A percentile compares a stretch with the other conserved stretches of the same genome.
Conservation (phyloP, 352 stramenopile species). For the Phytopythium aichiense region DNA sequence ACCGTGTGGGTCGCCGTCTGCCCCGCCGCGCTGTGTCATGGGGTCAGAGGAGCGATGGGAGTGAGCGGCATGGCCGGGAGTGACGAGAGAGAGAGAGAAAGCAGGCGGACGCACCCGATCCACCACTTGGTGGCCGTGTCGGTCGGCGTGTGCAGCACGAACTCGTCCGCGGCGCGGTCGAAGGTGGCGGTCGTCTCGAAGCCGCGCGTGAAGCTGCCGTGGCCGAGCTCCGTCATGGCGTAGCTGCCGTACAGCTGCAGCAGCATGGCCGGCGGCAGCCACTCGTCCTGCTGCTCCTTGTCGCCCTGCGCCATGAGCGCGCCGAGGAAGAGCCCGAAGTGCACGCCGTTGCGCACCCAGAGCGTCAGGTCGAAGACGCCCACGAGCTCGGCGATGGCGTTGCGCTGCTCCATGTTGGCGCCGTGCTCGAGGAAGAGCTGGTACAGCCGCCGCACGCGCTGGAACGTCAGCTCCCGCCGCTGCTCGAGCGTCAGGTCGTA, state of each 20-base stretch:
- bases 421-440: constrained; percentile 60
- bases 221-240: constrained; percentile 91
- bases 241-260: constrained; percentile 85
- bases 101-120: constrained; percentile 54
- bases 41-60: background rate
- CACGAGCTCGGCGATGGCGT: constrained; percentile 57
- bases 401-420: constrained; percentile 44
- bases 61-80: background rate
- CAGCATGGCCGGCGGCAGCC: constrained; percentile 67
- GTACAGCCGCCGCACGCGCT: constrained; percentile 52
- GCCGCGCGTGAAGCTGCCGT: constrained; percentile 80
- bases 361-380: constrained; percentile 61
- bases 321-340: constrained; percentile 81
- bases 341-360: constrained; percentile 75
- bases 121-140: constrained; percentile 96
- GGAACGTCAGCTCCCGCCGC: constrained; percentile 45
- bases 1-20: constrained; percentile 94
- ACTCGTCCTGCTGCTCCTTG: constrained; percentile 80
- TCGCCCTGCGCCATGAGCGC: constrained; percentile 71
- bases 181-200: constrained; percentile 97
- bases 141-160: constrained; percentile 94
- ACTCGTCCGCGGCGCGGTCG: constrained; percentile 83
- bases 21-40: constrained; percentile 59
- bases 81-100: background rate
- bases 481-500: constrained; percentile 54